phyloP scores from a whole-genome alignment of 2,329 filamentous ascomycete species.

The Penicillium sp. region DNA sequence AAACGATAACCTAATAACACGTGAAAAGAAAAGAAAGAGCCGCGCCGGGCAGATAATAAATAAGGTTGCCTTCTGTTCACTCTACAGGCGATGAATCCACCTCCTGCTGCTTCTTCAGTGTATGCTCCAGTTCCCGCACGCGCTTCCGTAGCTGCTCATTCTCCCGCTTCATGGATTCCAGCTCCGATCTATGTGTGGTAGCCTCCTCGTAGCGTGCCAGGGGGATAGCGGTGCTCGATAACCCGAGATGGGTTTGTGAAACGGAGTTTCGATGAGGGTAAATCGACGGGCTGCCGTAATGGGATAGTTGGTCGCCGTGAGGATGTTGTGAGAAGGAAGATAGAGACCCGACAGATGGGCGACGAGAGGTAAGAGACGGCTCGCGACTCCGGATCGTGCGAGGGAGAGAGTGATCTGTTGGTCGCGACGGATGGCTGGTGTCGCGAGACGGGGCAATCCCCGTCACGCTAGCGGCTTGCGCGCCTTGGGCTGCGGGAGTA shows the following conservation, averaged over 20 bases:
- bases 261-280: slow-evolving; percentile 32
- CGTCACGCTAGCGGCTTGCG: slow-evolving; percentile 37
- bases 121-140: slow-evolving; percentile 45
- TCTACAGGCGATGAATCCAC: not conserved
- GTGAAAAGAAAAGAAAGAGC: not conserved
- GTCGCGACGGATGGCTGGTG: slow-evolving; percentile 27
- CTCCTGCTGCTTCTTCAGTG: slow-evolving; percentile 33
- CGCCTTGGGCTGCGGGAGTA: slow-evolving; percentile 37
- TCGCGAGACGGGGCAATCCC: slow-evolving; percentile 48
- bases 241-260: slow-evolving; percentile 28
- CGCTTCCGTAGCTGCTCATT: slow-evolving; percentile 47
- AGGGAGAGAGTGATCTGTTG: slow-evolving; percentile 26
- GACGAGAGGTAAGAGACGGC: slow-evolving; percentile 41
- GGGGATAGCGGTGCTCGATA: slow-evolving; percentile 28
- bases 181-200: slow-evolving; percentile 41
- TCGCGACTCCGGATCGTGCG: slow-evolving; percentile 41
- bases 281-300: slow-evolving; percentile 26
- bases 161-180: slow-evolving; percentile 46
- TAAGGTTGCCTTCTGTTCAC: not conserved
- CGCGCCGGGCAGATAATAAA: slow-evolving; percentile 5
- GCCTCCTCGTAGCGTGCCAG: slow-evolving; percentile 44
- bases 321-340: slow-evolving; percentile 33
- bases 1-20: slow-evolving; percentile 9
- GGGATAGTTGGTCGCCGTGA: slow-evolving; percentile 28
- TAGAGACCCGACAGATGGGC: slow-evolving; percentile 31